These are phyloP conservation scores for Tetrahymena malaccensis DNA, from an alignment of 73 alveolate species.

Conservation along the genomic window DNA sequence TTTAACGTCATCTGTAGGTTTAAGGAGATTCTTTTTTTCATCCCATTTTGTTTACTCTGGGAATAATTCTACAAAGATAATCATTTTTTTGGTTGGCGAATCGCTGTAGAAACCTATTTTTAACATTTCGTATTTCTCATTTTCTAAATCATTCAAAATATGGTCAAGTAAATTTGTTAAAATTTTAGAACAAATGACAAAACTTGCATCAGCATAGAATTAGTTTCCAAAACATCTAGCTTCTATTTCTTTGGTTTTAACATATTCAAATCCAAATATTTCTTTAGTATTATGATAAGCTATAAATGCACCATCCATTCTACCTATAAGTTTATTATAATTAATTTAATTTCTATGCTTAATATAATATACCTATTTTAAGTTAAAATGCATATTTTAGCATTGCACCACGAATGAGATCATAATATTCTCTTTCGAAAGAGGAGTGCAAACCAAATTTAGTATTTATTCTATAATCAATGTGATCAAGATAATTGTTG, in stretches of 20 bases:
- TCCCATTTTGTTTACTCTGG: constrained; percentile 37
- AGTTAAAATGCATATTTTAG: constrained; percentile 74
- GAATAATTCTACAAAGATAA: constrained; percentile 65
- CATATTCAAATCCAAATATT: constrained; percentile 87
- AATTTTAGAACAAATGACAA: constrained; percentile 45
- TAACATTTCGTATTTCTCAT: constrained; percentile 41
- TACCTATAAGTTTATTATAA: constrained; percentile 35
- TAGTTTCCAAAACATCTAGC: constrained; percentile 80
- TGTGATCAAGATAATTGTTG: constrained; percentile 58
- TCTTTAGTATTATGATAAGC: constrained; percentile 93
- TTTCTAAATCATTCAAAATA: constrained; percentile 42
- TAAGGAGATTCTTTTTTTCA: constrained; percentile 19
- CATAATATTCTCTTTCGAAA: constrained; percentile 80
- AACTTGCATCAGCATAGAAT: constrained; percentile 53
- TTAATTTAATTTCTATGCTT: neutral
- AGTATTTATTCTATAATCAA: constrained; percentile 61
- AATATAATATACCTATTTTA: constrained; percentile 37
- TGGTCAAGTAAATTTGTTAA: constrained; percentile 63
- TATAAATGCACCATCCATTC: constrained; percentile 91
- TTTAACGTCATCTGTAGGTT: constrained; percentile 42
- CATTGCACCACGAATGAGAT: constrained; percentile 76
- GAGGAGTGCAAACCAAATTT: constrained; percentile 52
- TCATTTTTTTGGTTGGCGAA: constrained; percentile 34
- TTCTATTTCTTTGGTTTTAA: constrained; percentile 79
- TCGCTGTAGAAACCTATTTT: constrained; percentile 72